These are phyloP conservation scores for Mortierella alpina DNA, from an alignment of 192 early-diverging fungal species.

Conservation along the genomic window DNA sequence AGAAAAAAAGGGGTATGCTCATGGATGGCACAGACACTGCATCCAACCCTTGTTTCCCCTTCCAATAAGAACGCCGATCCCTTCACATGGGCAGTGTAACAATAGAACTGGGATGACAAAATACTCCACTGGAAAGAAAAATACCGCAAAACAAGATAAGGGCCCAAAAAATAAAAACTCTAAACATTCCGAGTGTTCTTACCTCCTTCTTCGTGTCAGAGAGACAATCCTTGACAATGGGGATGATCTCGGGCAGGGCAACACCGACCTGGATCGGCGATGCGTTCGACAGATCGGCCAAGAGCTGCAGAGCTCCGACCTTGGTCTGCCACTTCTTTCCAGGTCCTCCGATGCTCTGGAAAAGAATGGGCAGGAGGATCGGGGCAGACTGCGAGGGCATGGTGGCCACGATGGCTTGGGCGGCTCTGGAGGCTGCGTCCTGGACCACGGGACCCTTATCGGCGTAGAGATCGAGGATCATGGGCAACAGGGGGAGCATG, in stretches of 20 bases:
- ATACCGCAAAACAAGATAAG: slow-evolving; percentile 36
- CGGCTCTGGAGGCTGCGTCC: slow-evolving; percentile 58
- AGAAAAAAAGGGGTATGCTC: neutral
- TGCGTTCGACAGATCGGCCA: slow-evolving; percentile 57
- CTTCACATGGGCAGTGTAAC: slow-evolving; percentile 26
- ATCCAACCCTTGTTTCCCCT: neutral
- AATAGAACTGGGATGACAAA: neutral
- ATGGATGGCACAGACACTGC: neutral
- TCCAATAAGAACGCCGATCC: slow-evolving; percentile 9
- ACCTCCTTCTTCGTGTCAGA: slow-evolving; percentile 86
- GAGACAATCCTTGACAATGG: slow-evolving; percentile 78
- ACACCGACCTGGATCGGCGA: slow-evolving; percentile 62
- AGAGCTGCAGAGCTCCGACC: slow-evolving; percentile 55
- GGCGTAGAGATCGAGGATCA: slow-evolving; percentile 69
- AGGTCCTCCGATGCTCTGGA: slow-evolving; percentile 62
- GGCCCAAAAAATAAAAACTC: neutral
- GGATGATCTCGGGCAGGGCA: slow-evolving; percentile 71
- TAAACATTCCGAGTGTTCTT: neutral
- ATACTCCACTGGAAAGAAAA: slow-evolving; percentile 6
- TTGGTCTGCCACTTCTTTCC: slow-evolving; percentile 82
- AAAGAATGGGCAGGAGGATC: slow-evolving; percentile 54
- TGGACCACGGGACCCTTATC: slow-evolving; percentile 62
- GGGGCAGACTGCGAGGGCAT: slow-evolving; percentile 59
- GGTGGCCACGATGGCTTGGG: slow-evolving; percentile 52
- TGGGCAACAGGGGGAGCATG: slow-evolving; percentile 67